These are phyloP conservation scores for Heterobasidion occidentale DNA, from an alignment of 1,284 basidiomycete species.

Conservation along the genomic window DNA sequence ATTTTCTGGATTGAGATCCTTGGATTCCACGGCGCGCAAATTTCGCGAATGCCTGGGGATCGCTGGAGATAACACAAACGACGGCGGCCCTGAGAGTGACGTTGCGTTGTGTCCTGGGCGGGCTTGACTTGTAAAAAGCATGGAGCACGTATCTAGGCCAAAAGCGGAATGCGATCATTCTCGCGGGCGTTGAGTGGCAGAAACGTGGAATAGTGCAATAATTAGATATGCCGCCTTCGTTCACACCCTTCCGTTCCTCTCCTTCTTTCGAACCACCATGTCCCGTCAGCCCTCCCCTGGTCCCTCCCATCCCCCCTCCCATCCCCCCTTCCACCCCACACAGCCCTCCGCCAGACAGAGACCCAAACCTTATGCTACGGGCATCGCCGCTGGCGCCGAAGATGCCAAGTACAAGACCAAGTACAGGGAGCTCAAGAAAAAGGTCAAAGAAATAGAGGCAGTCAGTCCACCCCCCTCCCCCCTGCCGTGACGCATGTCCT, in stretches of 20 bases:
- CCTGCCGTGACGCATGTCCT: constrained; percentile 13
- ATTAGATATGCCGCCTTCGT: not conserved
- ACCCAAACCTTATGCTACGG: constrained; percentile 41
- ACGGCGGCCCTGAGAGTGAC: not conserved
- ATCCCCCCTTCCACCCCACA: constrained; percentile 12
- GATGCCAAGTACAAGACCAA: constrained; percentile 86
- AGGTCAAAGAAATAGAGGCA: constrained; percentile 82
- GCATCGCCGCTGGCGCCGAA: constrained; percentile 74
- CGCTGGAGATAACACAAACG: too few species aligned
- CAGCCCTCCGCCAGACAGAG: constrained; percentile 34
- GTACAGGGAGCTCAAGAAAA: constrained; percentile 85
- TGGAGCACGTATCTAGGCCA: not conserved
- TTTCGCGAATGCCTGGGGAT: too few species aligned
- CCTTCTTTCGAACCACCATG: constrained; percentile 16
- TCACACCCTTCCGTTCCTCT: not conserved
- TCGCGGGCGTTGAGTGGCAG: not conserved
- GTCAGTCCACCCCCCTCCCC: constrained; percentile 33
- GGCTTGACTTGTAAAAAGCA: not conserved
- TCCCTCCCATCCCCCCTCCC: constrained; percentile 14
- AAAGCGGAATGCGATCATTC: not conserved
- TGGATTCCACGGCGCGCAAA: too few species aligned
- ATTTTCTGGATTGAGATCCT: too few species aligned
- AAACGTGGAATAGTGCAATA: not conserved
- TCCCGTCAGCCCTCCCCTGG: constrained; percentile 27
- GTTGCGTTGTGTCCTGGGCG: not conserved